These are phyloP conservation scores for Leucosporidium creatinivorum DNA, from an alignment of 768 basidiomycete genomes.

Conservation along the genomic window DNA sequence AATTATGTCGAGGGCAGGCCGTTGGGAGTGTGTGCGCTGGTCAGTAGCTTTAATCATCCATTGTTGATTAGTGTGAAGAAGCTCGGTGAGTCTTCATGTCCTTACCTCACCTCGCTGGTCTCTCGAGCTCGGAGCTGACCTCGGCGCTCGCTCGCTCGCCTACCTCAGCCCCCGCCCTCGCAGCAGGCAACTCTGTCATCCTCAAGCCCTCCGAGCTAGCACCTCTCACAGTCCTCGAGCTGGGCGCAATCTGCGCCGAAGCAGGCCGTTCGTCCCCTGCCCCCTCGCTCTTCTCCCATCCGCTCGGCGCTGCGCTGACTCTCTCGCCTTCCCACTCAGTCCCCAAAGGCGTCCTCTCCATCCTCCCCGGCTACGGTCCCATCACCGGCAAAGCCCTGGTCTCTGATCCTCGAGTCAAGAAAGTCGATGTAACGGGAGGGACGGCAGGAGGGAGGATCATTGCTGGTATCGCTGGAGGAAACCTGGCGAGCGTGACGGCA, in stretches of 20 bases:
- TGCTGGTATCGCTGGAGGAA: constrained; percentile 64
- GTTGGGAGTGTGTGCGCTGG: constrained; percentile 80
- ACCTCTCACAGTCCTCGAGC: constrained; percentile 70
- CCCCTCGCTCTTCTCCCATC: too few species aligned
- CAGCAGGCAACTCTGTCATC: constrained; percentile 22
- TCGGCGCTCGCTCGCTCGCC: neutral
- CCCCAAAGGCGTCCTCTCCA: constrained; percentile 64
- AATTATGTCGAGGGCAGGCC: constrained; percentile 74
- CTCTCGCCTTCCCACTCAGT: constrained; percentile 47
- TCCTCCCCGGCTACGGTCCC: constrained; percentile 65
- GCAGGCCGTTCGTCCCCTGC: constrained; percentile 53
- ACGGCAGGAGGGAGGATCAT: constrained; percentile 58
- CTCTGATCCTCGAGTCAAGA: constrained; percentile 59
- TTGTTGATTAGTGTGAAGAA: constrained; percentile 84
- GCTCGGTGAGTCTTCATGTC: constrained; percentile 47
- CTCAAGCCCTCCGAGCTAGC: constrained; percentile 47
- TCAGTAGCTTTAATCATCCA: constrained; percentile 72
- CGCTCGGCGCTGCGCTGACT: neutral
- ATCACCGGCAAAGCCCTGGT: constrained; percentile 60
- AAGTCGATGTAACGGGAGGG: constrained; percentile 78
- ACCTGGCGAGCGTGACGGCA: constrained; percentile 68
- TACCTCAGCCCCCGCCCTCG: neutral
- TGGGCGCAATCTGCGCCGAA: constrained; percentile 56
- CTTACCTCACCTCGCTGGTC: constrained; percentile 52
- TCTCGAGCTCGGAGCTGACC: neutral